phyloP scores from a whole-genome alignment of 169 alveolate genomes.

The Pseudocohnilembus persalinus region DNA sequence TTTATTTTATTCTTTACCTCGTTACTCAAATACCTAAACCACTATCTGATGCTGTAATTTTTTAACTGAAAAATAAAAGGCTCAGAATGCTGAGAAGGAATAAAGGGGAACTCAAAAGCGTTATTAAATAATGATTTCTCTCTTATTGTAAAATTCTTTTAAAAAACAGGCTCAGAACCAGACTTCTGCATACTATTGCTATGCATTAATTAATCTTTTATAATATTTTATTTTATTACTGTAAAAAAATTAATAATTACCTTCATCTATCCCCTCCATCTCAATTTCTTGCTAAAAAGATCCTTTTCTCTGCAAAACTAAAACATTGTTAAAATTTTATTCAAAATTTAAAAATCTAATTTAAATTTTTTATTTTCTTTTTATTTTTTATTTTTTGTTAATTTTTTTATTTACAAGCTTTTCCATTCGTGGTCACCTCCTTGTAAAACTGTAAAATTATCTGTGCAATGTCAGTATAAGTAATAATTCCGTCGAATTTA shows the following conservation, averaged over 20 bases:
- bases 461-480: conserved; percentile 22
- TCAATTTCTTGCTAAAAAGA: neutral
- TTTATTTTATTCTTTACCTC: neutral
- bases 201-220: no score
- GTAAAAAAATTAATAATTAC: no score
- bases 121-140: no score
- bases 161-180: no score
- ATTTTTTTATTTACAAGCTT: neutral
- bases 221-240: no score
- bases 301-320: neutral
- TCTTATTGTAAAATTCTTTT: no score
- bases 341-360: neutral
- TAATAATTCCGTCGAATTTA: conserved; percentile 28
- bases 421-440: neutral
- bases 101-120: no score
- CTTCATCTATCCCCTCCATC: no score
- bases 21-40: neutral
- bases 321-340: no score
- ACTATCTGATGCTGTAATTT: neutral
- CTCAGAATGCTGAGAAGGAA: neutral
- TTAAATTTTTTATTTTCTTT: no score
- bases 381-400: no score
- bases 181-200: no score
- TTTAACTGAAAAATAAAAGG: neutral
- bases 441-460: conserved; percentile 7